Conservation (phyloP, 129 eudicot species). For the Artemisia tridentata region DNA sequence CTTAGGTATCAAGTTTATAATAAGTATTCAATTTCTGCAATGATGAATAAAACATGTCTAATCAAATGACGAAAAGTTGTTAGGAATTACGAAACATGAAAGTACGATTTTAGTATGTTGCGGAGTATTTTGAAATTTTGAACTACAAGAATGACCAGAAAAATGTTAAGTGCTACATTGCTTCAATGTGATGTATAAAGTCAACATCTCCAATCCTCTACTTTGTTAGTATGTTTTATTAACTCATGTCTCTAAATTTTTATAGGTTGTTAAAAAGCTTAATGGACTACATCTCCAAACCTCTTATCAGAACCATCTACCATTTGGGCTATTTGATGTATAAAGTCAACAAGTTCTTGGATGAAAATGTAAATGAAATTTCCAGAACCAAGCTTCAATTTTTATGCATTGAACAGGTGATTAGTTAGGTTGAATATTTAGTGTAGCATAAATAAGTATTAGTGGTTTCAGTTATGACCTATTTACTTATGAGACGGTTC, state of each 20-base stretch:
- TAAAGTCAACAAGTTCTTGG: conserved; percentile 56
- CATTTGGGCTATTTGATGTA: conserved; percentile 78
- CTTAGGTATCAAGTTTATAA: too few relatives aligned
- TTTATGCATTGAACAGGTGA: conserved; percentile 64
- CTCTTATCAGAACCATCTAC: conserved; percentile 73
- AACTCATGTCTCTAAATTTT: not conserved
- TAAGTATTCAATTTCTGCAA: not conserved
- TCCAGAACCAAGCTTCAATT: conserved; percentile 48
- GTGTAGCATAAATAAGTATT: not conserved
- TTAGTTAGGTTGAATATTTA: not conserved
- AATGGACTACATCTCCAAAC: conserved; percentile 64
- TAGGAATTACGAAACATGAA: too few relatives aligned
- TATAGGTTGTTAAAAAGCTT: conserved; percentile 60
- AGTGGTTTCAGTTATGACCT: not conserved
- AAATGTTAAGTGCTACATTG: conserved; percentile 38
- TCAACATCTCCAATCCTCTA: too few relatives aligned
- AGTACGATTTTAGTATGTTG: conserved; percentile 43
- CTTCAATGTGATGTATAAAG: conserved; percentile 35
- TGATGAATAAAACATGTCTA: not conserved
- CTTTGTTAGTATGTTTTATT: not conserved
- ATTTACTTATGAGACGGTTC: not conserved
- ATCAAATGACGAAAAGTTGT: conserved; percentile 17
- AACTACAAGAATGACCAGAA: conserved; percentile 46
- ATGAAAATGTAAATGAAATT: conserved; percentile 44
- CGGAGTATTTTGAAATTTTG: conserved; percentile 61